Percentiles rank a stretch among this genome's conserved stretches.
Conservation (phyloP, 306 rosid species). For the Fragaria vesca region DNA sequence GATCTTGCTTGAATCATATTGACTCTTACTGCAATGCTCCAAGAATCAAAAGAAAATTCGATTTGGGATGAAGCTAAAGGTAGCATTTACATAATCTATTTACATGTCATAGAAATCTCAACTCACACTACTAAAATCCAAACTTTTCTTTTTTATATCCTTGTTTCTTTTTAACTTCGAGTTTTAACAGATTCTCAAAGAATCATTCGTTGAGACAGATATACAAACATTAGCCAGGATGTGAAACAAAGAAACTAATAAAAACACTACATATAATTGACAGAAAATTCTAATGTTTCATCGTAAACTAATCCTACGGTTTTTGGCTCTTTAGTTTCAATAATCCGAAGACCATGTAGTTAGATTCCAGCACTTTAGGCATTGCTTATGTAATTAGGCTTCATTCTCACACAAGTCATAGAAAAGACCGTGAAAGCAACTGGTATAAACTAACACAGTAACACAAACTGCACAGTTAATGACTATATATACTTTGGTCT, state of each 20-base stretch:
- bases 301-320: background rate
- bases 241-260: background rate
- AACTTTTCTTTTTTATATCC: background rate
- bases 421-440: background rate
- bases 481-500: background rate
- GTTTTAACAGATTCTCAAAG: background rate
- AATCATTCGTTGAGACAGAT: background rate
- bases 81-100: constrained; percentile 1
- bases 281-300: background rate
- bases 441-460: background rate
- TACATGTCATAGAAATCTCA: background rate
- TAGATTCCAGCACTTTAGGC: background rate
- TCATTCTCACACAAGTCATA: background rate
- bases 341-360: background rate
- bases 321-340: background rate
- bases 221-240: background rate
- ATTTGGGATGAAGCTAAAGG: background rate
- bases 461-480: background rate
- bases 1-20: background rate
- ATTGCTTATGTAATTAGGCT: background rate
- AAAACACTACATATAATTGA: background rate
- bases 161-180: background rate
- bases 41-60: background rate
- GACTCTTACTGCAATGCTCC: background rate
- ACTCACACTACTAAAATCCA: background rate